Conservation (phyloP, 2,329 filamentous ascomycete species). For the Blastomyces gilchristii region DNA sequence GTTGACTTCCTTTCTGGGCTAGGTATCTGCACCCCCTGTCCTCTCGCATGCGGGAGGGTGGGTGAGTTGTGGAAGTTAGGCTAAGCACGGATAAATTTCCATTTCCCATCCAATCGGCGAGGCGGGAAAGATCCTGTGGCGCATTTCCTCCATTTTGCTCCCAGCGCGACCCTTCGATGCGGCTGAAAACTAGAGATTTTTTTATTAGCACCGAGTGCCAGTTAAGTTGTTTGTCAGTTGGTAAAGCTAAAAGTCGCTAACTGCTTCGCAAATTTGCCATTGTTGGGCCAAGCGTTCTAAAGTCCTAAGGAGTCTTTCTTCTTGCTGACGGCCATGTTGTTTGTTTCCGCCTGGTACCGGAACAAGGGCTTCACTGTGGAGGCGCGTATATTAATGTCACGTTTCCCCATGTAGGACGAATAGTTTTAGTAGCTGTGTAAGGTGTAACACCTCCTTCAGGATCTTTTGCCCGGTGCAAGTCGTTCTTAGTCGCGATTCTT, state of each 20-base stretch:
- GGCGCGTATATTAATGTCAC: not conserved
- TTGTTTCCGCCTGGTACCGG: not conserved
- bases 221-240: not conserved
- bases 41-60: not conserved
- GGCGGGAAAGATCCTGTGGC: not conserved
- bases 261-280: not conserved
- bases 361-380: not conserved
- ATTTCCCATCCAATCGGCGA: not conserved
- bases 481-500: too few relatives aligned
- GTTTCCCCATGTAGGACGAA: not conserved
- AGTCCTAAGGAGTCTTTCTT: not conserved
- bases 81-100: not conserved
- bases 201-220: too few relatives aligned
- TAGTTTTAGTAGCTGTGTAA: not conserved
- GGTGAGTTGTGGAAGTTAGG: not conserved
- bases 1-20: not conserved
- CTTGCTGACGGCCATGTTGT: not conserved
- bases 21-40: not conserved
- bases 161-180: not conserved
- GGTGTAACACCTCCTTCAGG: not conserved
- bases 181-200: not conserved
- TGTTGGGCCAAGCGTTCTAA: not conserved
- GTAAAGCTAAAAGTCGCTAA: not conserved
- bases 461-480: not conserved
- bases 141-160: not conserved